Percentiles rank a stretch among this genome's conserved stretches.
phyloP scores from a whole-genome alignment of 139 green algal genomes.

The Pycnococcus provasolii region DNA sequence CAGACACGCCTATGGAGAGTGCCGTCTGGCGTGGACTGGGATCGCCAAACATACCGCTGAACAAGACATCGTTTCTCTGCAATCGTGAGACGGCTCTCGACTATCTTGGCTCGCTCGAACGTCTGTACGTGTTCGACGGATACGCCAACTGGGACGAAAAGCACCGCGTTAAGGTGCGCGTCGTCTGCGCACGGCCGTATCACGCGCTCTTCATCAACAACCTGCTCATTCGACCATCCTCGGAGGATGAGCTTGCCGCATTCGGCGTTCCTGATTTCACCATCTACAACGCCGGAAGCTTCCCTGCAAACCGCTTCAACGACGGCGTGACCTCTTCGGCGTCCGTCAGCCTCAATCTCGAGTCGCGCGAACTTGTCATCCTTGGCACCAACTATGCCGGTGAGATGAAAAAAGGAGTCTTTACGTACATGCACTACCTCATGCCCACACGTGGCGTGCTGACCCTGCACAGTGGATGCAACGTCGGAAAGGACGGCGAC shows the following conservation, averaged over 20 bases:
- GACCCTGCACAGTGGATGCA: constrained; percentile 81
- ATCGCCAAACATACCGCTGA: constrained; percentile 15
- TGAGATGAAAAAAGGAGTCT: constrained; percentile 91
- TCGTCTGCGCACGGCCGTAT: constrained; percentile 78
- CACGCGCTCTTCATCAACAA: constrained; percentile 96
- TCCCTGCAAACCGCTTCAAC: constrained; percentile 74
- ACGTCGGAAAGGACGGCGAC: constrained; percentile 47
- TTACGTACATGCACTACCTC: constrained; percentile 77
- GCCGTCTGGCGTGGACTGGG: constrained; percentile 71
- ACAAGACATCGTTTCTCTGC: background rate
- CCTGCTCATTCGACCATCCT: constrained; percentile 80
- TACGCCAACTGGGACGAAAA: constrained; percentile 23
- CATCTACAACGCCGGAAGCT: constrained; percentile 85
- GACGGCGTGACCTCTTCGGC: constrained; percentile 82
- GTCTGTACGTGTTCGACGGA: constrained; percentile 33
- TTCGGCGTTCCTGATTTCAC: constrained; percentile 85
- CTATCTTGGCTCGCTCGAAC: no score
- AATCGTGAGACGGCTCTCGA: background rate
- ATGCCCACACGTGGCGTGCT: constrained; percentile 72
- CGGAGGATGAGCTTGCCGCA: constrained; percentile 56
- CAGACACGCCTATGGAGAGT: constrained; percentile 46
- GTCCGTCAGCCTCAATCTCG: constrained; percentile 69
- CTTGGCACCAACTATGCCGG: constrained; percentile 70
- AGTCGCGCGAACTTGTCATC: constrained; percentile 54
- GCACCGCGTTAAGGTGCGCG: constrained; percentile 44